phyloP scores from a whole-genome alignment of 176 grass and related monocot genomes.

The Oryza nivara region DNA sequence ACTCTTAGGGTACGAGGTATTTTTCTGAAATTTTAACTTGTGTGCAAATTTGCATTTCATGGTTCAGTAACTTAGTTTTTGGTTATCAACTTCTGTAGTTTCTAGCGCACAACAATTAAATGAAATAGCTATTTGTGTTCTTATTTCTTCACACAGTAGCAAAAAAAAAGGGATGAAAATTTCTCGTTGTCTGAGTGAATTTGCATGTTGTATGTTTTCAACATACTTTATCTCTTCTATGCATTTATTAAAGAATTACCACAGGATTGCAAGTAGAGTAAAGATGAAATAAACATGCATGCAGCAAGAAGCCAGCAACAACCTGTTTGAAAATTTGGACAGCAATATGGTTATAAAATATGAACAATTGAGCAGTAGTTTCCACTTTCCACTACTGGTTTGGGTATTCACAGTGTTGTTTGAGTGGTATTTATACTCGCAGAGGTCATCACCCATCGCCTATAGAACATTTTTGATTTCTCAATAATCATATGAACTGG shows the following conservation, averaged over 20 bases:
- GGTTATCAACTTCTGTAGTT: neutral
- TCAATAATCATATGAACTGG: too few species aligned
- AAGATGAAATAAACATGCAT: too few species aligned
- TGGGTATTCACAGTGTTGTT: neutral
- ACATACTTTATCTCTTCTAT: too few species aligned
- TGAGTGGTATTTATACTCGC: neutral
- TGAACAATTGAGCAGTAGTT: neutral
- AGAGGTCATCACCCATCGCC: neutral
- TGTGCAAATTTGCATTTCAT: neutral
- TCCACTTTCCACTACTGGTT: neutral
- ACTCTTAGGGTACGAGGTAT: neutral
- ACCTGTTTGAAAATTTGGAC: too few species aligned
- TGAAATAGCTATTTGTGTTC: too few species aligned
- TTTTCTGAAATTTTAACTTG: neutral
- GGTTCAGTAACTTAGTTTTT: neutral
- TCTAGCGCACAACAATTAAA: neutral
- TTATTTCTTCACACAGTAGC: neutral
- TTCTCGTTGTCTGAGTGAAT: neutral
- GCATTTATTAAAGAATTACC: too few species aligned
- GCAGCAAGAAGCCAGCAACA: too few species aligned
- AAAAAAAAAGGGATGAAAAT: neutral
- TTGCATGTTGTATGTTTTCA: neutral
- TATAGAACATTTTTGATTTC: too few species aligned
- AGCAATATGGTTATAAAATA: neutral
- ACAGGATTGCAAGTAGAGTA: too few species aligned